Evolutionary conservation across 495 filamentous ascomycete genomes (phyloP), one percentile per base, ranked within the genome.

Genomic region (Jackrogersella multiformis): DNA sequence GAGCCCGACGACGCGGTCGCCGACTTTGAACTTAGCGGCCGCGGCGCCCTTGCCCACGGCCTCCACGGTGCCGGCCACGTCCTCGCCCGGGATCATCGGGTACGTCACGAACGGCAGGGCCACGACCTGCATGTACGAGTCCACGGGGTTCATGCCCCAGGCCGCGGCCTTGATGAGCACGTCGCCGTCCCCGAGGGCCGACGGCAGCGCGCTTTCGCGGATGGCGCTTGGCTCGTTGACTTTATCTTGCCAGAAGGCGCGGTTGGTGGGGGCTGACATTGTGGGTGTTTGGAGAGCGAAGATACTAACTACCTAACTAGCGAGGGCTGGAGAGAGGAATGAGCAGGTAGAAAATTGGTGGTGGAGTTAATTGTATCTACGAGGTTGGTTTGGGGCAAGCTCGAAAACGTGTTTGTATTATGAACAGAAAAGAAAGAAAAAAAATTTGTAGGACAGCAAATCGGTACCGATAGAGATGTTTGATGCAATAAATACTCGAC

Each of bases 61-160:
- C 42, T 56, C 72, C 10, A 88, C 74, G 12, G 72, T 72, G n/a
- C 86, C 86, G 4, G 81, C 77, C 15, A 83, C 70, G 57, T 87
- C 86, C 51, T 61, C 57, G 30, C 86, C 85, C 0, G 84, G 70
- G 28, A 85, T 75, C 12, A 67, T 48, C 1, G 84, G 84, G 46
- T 81, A 84, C 12, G 30, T 56, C 44, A 68, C 7, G 54, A 69
- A 49, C 5, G 69, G 69, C 12, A 76, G 59, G 2, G 63, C 56
- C 30, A 49, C 32, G 54, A 75, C 65, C 55, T 76, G 75, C 23
- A 80, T 48, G 30, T 74, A 70, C 15, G 71, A 73, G 45, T 76
- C 74, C 21, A 56, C 42, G 8, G 80, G 76, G 30, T 78, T 78
- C 32, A 80, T 62, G 41, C 72, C 74, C 74, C 74, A 76, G 12